phyloP scores from a whole-genome alignment of 768 basidiomycete species.

The Trametes cubensis region DNA sequence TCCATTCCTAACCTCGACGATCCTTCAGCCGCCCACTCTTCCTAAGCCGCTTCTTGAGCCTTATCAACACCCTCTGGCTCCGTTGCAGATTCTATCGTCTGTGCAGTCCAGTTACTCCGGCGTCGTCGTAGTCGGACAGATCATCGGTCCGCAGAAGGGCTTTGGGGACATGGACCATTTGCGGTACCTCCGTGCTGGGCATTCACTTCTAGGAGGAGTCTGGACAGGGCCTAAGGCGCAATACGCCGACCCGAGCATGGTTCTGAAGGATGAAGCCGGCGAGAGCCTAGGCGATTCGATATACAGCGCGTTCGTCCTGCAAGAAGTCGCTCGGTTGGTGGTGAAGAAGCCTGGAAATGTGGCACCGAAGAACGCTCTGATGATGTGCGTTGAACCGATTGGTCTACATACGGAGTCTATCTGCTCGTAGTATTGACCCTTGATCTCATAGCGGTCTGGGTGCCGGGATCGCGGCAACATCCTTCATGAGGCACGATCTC shows the following conservation, averaged over 20 bases:
- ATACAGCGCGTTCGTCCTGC: slow-evolving; percentile 81
- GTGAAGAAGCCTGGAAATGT: slow-evolving; percentile 47
- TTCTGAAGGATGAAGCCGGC: slow-evolving; percentile 54
- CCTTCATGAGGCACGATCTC: slow-evolving; percentile 70
- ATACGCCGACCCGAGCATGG: slow-evolving; percentile 33
- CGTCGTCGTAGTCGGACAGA: slow-evolving; percentile 80
- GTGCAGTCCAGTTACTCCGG: slow-evolving; percentile 72
- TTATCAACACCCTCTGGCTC: slow-evolving; percentile 53
- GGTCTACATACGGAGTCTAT: neutral
- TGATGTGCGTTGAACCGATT: slow-evolving; percentile 58
- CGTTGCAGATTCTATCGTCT: slow-evolving; percentile 68
- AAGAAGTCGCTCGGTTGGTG: slow-evolving; percentile 81
- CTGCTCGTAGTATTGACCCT: neutral
- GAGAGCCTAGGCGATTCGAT: slow-evolving; percentile 73
- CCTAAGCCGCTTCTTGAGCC: slow-evolving; percentile 53
- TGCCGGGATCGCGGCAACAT: slow-evolving; percentile 76
- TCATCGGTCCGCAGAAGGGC: slow-evolving; percentile 38
- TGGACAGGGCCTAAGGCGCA: slow-evolving; percentile 59
- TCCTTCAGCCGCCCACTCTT: slow-evolving; percentile 58
- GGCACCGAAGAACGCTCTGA: slow-evolving; percentile 53
- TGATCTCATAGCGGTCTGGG: slow-evolving; percentile 74
- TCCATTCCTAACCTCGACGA: slow-evolving; percentile 40
- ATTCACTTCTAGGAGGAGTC: slow-evolving; percentile 64
- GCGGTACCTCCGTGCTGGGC: slow-evolving; percentile 54
- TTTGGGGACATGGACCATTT: slow-evolving; percentile 36